These are phyloP conservation scores for Jatropha curcas DNA, from an alignment of 345 rosid species.

Conservation along the genomic window DNA sequence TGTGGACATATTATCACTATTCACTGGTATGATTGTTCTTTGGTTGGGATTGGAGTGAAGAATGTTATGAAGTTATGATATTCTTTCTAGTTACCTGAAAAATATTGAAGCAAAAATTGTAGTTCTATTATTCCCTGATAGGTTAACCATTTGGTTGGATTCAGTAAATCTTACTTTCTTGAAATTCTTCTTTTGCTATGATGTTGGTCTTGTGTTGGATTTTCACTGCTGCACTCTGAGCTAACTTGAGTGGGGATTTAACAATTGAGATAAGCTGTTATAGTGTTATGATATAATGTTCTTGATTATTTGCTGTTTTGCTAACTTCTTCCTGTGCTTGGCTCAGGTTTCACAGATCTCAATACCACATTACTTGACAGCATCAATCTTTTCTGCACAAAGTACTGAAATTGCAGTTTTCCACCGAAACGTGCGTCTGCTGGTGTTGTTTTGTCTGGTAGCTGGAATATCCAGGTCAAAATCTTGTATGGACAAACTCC, in stretches of 20 bases:
- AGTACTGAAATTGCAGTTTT: slow-evolving; percentile 68
- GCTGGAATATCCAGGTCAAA: slow-evolving; percentile 96
- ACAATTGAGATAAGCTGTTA: neutral
- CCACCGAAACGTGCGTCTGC: slow-evolving; percentile 62
- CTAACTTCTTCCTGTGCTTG: slow-evolving; percentile 23
- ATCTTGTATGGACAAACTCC: slow-evolving; percentile 72
- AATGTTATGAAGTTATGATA: too few relatives aligned
- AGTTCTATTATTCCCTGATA: neutral
- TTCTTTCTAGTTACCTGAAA: too few relatives aligned
- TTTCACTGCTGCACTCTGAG: neutral
- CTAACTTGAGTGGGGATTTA: neutral
- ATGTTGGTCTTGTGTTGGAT: neutral
- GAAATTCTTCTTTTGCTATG: neutral
- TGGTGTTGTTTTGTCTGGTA: slow-evolving; percentile 66
- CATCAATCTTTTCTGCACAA: slow-evolving; percentile 89
- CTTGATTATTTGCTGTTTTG: slow-evolving; percentile 11
- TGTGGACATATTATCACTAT: too few relatives aligned
- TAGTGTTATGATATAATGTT: neutral
- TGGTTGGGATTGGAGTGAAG: neutral
- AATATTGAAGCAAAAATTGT: neutral
- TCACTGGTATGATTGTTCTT: neutral
- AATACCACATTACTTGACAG: slow-evolving; percentile 91
- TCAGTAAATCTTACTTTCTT: neutral
- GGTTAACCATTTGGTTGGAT: neutral
- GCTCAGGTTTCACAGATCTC: slow-evolving; percentile 83